A percentile compares a stretch with the other conserved stretches of the same genome.
Conservation (phyloP, 129 eudicot species). For the Ambrosia trifida region DNA sequence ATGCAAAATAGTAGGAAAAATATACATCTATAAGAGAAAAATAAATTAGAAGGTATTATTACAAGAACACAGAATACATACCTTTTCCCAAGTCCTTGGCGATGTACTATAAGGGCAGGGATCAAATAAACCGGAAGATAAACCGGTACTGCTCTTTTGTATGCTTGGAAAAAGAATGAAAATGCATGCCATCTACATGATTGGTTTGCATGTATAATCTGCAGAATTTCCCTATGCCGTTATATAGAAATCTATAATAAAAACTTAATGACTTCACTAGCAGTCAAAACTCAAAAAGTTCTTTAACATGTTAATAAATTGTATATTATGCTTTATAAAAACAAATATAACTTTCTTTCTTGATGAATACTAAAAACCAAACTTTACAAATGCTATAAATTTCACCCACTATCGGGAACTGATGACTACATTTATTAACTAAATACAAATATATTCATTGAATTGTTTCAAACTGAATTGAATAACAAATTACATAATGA, state of each 20-base stretch:
- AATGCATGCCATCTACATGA: constrained; percentile 76
- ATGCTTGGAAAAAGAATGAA: constrained; percentile 78
- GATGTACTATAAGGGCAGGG: constrained; percentile 97
- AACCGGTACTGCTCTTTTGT: constrained; percentile 96
- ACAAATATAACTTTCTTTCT: background rate
- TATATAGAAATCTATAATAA: background rate
- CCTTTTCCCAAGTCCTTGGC: constrained; percentile 85
- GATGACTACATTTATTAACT: background rate
- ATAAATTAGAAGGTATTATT: background rate
- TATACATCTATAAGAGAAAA: background rate
- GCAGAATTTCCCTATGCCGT: constrained; percentile 26
- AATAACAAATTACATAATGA: background rate
- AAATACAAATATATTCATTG: constrained; percentile 1
- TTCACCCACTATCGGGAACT: background rate
- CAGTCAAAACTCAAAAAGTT: background rate
- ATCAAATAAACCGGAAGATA: constrained; percentile 97
- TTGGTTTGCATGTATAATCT: constrained; percentile 93
- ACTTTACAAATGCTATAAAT: background rate
- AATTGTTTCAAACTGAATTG: background rate
- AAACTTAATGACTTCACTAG: background rate
- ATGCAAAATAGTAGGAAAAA: constrained; percentile 11
- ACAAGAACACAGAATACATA: constrained; percentile 22
- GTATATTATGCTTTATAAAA: background rate
- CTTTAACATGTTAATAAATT: background rate
- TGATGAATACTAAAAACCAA: background rate